Percentiles rank a stretch among this genome's conserved stretches.
Conservation (phyloP, 768 basidiomycete species). For the Kwoniella sp. region DNA sequence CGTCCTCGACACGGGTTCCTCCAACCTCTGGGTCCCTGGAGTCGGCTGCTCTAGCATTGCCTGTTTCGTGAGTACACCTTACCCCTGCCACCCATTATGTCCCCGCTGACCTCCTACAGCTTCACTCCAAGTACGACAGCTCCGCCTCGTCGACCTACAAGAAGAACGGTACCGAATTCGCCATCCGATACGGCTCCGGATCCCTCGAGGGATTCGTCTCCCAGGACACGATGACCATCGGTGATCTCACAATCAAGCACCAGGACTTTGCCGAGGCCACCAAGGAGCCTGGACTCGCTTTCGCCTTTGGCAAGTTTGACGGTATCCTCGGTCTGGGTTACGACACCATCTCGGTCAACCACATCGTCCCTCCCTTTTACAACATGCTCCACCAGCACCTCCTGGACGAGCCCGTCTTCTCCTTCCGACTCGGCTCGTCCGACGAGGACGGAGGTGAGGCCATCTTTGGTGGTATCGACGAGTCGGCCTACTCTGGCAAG, state of each 20-base stretch:
- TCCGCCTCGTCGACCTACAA: slow-evolving; percentile 74
- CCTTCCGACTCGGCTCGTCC: slow-evolving; percentile 84
- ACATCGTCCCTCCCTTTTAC: slow-evolving; percentile 90
- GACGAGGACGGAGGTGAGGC: slow-evolving; percentile 87
- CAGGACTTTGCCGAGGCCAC: slow-evolving; percentile 94
- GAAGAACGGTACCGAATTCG: slow-evolving; percentile 79
- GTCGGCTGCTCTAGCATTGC: slow-evolving; percentile 47
- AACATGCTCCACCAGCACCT: slow-evolving; percentile 78
- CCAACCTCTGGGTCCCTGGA: slow-evolving; percentile 85
- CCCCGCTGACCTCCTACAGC: slow-evolving; percentile 34
- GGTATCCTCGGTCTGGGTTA: slow-evolving; percentile 92
- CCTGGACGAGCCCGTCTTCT: slow-evolving; percentile 79
- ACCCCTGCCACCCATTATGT: not conserved
- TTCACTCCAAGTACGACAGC: slow-evolving; percentile 88
- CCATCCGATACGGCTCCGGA: slow-evolving; percentile 91
- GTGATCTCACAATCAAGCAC: slow-evolving; percentile 67
- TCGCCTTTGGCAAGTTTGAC: slow-evolving; percentile 85
- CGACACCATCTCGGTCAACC: slow-evolving; percentile 86
- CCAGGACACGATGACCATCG: slow-evolving; percentile 71
- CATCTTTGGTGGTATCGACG: slow-evolving; percentile 84
- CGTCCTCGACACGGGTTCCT: slow-evolving; percentile 73
- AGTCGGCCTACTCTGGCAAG: slow-evolving; percentile 68
- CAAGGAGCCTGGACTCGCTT: slow-evolving; percentile 93
- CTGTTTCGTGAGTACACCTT: slow-evolving; percentile 48
- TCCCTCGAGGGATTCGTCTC: slow-evolving; percentile 96